These are phyloP conservation scores for Mucor irregularis DNA, from an alignment of 371 early-diverging fungal genomes.

Conservation along the genomic window DNA sequence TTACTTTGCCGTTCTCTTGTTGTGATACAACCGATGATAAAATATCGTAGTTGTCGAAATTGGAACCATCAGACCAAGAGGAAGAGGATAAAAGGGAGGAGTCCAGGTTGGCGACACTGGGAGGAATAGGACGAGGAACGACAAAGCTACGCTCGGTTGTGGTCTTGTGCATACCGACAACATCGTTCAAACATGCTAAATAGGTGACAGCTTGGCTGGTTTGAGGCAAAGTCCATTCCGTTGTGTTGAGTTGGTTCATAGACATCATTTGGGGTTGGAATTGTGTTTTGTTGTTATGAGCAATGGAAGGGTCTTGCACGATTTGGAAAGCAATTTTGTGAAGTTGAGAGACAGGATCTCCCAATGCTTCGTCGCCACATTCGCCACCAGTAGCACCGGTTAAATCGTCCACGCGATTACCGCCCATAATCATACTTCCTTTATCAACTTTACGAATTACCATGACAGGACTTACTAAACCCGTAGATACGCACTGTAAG, in stretches of 20 bases:
- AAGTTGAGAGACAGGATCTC: constrained; percentile 82
- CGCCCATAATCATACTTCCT: constrained; percentile 78
- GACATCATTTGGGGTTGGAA: constrained; percentile 26
- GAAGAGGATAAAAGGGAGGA: constrained; percentile 7
- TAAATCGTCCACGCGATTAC: constrained; percentile 55
- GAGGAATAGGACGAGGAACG: constrained; percentile 9
- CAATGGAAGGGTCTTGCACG: constrained; percentile 48
- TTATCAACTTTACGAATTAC: constrained; percentile 83
- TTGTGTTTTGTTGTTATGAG: constrained; percentile 33
- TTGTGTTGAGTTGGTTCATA: neutral
- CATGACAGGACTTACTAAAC: constrained; percentile 82
- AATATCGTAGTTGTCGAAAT: constrained; percentile 12
- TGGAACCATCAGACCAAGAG: neutral
- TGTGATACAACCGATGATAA: constrained; percentile 18
- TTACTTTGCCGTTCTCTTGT: constrained; percentile 30
- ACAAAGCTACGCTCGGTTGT: constrained; percentile 50
- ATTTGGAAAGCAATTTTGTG: constrained; percentile 92
- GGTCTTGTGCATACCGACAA: constrained; percentile 77
- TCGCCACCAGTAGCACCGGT: constrained; percentile 53
- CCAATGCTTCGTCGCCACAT: constrained; percentile 51
- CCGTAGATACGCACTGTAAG: constrained; percentile 79
- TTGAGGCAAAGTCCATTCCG: constrained; percentile 43
- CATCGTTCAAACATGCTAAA: constrained; percentile 75
- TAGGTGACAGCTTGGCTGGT: constrained; percentile 59
- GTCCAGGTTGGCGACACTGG: constrained; percentile 16